Base-by-base conservation (phyloP, 805 yeast genomes). In the Monosporozyma aerobia region DNA sequence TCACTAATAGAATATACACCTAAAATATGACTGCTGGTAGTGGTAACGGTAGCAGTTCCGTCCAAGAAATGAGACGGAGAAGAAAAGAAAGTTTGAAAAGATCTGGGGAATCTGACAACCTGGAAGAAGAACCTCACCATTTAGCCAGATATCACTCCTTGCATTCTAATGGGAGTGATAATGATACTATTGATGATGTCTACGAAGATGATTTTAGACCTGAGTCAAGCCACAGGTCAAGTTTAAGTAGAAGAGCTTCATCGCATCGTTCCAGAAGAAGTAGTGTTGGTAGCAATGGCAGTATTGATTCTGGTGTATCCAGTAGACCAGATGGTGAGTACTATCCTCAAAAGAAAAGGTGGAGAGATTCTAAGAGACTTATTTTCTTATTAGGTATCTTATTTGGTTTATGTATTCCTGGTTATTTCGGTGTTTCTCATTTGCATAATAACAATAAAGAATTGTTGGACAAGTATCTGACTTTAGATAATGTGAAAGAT, bases 361-460 rank as follows among this genome's bases (percentile, higher is more conserved):
- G 65, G 56, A 73, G 66, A 52, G 78, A 77, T 53, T 75, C 87
- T 2, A 76, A 83, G 59, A 68, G 87, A 50, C 73, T 81, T 22
- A 73, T 81, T 8, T 85, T 87, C 59, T 57, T 84, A 0, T 63
- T 87, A 41, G 97, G 97, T 46, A 81, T 95, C 0, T 47, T 87
- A 1, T 55, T 87, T 13, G 97, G 97, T 14, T 70, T 88, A 1
- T 47, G 76, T 0, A 59, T 79, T 3, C 90, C 97, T 0, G 73
- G 80, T 33, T 79, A 85, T 59, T 75, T 84, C 55, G 85, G 85
- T 13, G 65, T 68, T 1, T 41, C 56, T 44, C 64, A 64, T 54
- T 61, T 60, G 11, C 63, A 60, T 48, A 58, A 52, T 29, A 55
- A 62, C 22, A 64, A 64, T 44, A 57, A 52, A 19, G 68, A 61